Evolutionary conservation across 2,329 filamentous ascomycete genomes (phyloP).

Genomic region (Diplodia seriata): DNA sequence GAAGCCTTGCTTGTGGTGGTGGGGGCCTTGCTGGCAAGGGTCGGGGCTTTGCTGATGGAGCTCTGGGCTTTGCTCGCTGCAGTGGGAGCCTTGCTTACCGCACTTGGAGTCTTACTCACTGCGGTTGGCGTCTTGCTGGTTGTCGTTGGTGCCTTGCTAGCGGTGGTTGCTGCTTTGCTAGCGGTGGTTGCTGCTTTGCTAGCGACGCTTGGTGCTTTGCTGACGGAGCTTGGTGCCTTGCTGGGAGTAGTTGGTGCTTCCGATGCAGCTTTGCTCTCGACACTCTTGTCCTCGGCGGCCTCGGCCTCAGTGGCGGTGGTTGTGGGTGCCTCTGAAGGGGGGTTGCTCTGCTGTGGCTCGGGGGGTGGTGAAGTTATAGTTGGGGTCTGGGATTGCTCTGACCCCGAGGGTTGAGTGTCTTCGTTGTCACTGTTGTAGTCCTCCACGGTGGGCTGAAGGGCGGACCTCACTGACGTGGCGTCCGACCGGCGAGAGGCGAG

Average conservation of each 20-base stretch:
- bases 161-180: conserved; percentile 34
- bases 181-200: not conserved
- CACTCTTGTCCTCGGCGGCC: conserved; percentile 3
- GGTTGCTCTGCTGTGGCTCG: conserved; percentile 6
- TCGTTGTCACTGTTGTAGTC: conserved; percentile 31
- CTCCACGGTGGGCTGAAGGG: conserved; percentile 30
- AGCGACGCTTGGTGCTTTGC: not conserved
- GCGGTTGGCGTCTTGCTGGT: not conserved
- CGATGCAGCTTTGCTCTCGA: conserved; percentile 5
- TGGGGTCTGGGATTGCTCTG: conserved; percentile 2
- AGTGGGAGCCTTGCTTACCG: not conserved
- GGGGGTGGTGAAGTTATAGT: conserved; percentile 14
- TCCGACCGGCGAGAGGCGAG: conserved; percentile 20
- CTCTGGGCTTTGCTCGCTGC: not conserved
- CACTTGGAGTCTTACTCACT: not conserved
- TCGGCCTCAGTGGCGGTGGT: not conserved
- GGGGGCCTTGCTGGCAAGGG: conserved; percentile 8
- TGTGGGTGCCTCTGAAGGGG: conserved; percentile 7
- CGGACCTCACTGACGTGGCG: conserved; percentile 29
- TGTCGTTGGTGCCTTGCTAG: conserved; percentile 33
- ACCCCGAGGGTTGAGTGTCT: conserved; percentile 11
- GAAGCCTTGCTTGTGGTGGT: conserved; percentile 12
- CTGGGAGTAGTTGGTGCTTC: conserved; percentile 6
- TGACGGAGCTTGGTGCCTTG: not conserved
- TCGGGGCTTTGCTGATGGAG: not conserved